These are phyloP conservation scores for Neurospora tetrasperma DNA, from an alignment of 495 filamentous ascomycete species.

Conservation along the genomic window DNA sequence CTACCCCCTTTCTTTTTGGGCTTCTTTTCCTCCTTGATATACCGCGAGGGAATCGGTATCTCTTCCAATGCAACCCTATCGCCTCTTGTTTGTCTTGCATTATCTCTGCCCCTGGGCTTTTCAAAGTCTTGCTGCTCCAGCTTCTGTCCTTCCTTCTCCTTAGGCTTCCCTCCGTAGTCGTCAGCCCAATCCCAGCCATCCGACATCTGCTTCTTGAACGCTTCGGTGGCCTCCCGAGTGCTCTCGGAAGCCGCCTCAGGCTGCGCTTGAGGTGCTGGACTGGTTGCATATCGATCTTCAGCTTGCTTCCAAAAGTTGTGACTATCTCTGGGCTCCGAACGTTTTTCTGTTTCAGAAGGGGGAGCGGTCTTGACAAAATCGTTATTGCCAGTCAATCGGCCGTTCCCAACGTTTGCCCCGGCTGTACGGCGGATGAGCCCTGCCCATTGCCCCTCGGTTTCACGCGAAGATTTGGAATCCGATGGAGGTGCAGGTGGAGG, in stretches of 20 bases:
- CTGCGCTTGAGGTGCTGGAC: neutral
- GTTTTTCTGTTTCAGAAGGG: neutral
- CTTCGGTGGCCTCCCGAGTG: neutral
- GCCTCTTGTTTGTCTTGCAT: neutral
- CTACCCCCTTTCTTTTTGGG: constrained; percentile 8
- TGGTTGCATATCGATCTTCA: neutral
- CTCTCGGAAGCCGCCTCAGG: neutral
- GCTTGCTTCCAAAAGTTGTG: neutral
- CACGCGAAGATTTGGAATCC: neutral
- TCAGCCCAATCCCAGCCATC: constrained; percentile 11
- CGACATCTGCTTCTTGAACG: neutral
- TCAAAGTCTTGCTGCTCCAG: constrained; percentile 6
- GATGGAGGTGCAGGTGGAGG: neutral
- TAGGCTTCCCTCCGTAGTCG: neutral
- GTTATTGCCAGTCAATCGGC: neutral
- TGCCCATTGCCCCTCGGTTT: neutral
- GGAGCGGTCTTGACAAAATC: neutral
- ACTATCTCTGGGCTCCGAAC: neutral
- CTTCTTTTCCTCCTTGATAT: constrained; percentile 7
- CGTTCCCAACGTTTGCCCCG: neutral
- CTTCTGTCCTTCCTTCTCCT: neutral
- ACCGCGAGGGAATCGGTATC: neutral
- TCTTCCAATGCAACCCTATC: neutral
- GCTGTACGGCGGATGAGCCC: neutral
- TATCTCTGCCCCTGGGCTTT: neutral